A percentile compares a stretch with the other conserved stretches of the same genome.
phyloP scores from a whole-genome alignment of 371 early-diverging fungal species.

The Umbelopsis sp. region DNA sequence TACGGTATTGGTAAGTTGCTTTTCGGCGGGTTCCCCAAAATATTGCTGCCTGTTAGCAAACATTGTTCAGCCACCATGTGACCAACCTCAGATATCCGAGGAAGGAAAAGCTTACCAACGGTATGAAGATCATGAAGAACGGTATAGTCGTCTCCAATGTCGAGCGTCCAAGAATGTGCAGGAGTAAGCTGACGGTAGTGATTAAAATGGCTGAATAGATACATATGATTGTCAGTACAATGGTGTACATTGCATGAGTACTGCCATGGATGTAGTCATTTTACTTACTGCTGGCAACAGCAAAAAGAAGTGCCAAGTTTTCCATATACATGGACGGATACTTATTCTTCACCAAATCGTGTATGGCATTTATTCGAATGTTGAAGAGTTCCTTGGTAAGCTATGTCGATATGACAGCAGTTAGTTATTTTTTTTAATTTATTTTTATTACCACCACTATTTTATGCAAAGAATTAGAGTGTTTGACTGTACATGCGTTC shows the following conservation, averaged over 20 bases:
- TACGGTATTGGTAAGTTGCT: slow-evolving; percentile 1
- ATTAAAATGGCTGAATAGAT: neutral
- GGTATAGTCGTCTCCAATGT: neutral
- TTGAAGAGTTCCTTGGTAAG: neutral
- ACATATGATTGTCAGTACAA: neutral
- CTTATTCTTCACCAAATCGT: neutral
- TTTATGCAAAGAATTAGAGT: neutral
- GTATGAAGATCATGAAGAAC: neutral
- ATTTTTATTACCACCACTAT: neutral
- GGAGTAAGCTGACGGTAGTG: neutral
- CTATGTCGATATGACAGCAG: neutral
- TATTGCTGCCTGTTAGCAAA: neutral
- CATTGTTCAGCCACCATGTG: neutral
- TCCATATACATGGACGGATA: neutral
- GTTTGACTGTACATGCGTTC: too few species aligned
- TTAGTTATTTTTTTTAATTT: neutral
- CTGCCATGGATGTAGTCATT: neutral
- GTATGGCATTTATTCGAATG: neutral
- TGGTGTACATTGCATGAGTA: neutral
- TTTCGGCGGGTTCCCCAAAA: slow-evolving; percentile 10
- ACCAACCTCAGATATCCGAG: neutral
- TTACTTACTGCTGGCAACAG: neutral
- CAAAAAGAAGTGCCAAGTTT: neutral
- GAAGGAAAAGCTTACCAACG: neutral
- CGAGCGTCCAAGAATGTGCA: neutral